Base-by-base conservation (phyloP, 2,329 filamentous ascomycete genomes). In the Hymenoscyphus infarciens region DNA sequence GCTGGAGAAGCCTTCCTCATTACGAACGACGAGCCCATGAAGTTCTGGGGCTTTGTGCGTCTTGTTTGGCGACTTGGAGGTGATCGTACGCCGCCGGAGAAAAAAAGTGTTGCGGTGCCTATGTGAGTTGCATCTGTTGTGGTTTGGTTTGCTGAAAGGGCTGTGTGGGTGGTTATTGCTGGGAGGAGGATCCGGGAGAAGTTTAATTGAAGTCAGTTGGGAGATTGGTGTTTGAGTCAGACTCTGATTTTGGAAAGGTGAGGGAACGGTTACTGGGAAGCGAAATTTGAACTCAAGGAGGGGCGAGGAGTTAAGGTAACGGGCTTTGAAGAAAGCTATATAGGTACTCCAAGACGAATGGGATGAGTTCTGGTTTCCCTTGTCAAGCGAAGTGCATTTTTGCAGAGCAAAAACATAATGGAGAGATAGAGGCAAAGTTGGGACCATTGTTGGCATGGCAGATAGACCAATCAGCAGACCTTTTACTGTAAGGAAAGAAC, bases 201-300 rank as follows among this genome's bases (percentile, higher is more conserved):
- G 35, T 38, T 67, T 8, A 68, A 45, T 3, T 59, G 55, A 15
- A 22, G 54, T 15, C 35, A n/a, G 15, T 53, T 63, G 10, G 19
- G 54, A 11, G 55, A 56, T 22, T 53, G n/a, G 15, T 58, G 35
- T 31, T 56, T 65, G 13, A 56, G 22, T 7, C 53, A 61, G 29
- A 67, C 63, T 8, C 62, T 5, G 33, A 64, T 56, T n/a, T 27
- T 53, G 57, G 54, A 6, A 67, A 63, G 49, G 77, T 80, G 27
- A 80, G 78, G 73, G 67, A 66, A 57, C 73, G 78, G 57, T 71
- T 81, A 11, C 16, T 82, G 81, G 67, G 60, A 62, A 49, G 78
- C 80, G n/a, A 68, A 78, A 55, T 74, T 81, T 7, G 7, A 70
- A 73, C 2, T 71, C 81, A 49, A 75, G 80, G 61, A 79, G 82